These are phyloP conservation scores for Monilinia laxa DNA, from an alignment of 2,329 filamentous ascomycete genomes.

Conservation along the genomic window DNA sequence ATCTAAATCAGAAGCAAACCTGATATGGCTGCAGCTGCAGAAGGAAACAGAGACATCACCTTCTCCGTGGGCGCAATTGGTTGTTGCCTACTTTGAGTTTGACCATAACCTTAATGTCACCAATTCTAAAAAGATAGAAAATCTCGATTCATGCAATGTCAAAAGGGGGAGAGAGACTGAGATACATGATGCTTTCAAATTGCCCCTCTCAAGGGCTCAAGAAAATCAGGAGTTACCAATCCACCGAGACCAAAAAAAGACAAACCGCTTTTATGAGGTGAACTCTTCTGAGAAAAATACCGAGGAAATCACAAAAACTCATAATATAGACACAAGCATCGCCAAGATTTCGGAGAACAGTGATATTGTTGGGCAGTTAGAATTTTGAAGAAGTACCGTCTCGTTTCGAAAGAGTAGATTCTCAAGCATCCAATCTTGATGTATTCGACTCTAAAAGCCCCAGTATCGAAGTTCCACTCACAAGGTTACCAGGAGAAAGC, in stretches of 20 bases:
- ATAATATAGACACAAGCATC: too few relatives aligned
- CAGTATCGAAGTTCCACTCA: background rate
- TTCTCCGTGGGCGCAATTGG: slow-evolving; percentile 34
- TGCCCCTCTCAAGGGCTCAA: background rate
- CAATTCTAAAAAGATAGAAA: background rate
- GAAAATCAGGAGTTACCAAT: background rate
- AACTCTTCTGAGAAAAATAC: background rate
- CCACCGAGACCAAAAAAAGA: background rate
- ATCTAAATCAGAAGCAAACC: slow-evolving; percentile 30
- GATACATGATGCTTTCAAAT: background rate
- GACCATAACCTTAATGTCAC: slow-evolving; percentile 3
- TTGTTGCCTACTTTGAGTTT: slow-evolving; percentile 31
- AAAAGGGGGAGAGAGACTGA: background rate
- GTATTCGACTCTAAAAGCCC: too few relatives aligned
- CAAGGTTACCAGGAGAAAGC: background rate
- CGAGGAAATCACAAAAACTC: background rate
- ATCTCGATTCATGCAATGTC: too few relatives aligned
- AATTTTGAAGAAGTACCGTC: background rate
- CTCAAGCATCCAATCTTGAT: background rate
- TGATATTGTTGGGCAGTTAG: too few relatives aligned
- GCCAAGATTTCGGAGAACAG: background rate
- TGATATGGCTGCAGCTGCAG: slow-evolving; percentile 26
- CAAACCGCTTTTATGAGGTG: background rate
- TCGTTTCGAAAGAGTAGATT: background rate
- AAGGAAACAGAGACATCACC: slow-evolving; percentile 25